phyloP scores from a whole-genome alignment of 1,284 basidiomycete species.

The Bjerkandera adusta region DNA sequence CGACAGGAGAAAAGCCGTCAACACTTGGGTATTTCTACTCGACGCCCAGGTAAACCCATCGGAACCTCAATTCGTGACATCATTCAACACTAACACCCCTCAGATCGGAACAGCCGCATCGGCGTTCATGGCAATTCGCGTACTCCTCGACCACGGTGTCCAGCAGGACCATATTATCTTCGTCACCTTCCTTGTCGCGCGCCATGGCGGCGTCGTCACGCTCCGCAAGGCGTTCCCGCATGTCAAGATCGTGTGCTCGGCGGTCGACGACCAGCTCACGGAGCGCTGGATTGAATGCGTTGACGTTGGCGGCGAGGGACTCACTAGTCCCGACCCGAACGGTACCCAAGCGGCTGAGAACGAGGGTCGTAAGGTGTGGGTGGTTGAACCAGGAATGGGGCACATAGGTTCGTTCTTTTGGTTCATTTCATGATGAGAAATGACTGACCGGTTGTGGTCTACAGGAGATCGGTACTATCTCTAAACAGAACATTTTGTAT shows the following conservation, averaged over 20 bases:
- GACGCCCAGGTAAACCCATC: constrained; percentile 77
- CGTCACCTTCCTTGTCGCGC: constrained; percentile 85
- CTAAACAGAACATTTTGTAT: constrained; percentile 17
- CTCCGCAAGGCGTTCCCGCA: constrained; percentile 81
- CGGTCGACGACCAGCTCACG: constrained; percentile 71
- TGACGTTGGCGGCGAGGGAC: constrained; percentile 29
- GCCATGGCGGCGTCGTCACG: constrained; percentile 75
- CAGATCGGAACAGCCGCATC: constrained; percentile 94
- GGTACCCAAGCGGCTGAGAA: constrained; percentile 13
- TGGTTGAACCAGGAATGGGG: constrained; percentile 79
- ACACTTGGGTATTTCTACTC: constrained; percentile 86
- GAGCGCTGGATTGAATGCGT: constrained; percentile 68
- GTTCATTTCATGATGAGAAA: not conserved
- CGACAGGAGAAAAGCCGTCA: constrained; percentile 56
- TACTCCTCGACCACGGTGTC: constrained; percentile 94
- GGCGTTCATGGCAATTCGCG: constrained; percentile 95
- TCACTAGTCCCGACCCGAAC: not conserved
- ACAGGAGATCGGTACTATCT: constrained; percentile 50
- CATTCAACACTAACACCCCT: not conserved
- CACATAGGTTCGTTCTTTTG: constrained; percentile 60
- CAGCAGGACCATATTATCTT: constrained; percentile 82
- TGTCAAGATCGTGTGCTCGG: constrained; percentile 81
- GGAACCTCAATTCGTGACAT: not conserved
- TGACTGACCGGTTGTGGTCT: constrained; percentile 39
- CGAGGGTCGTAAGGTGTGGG: constrained; percentile 63